These are phyloP conservation scores for Epichloe glyceriae DNA, from an alignment of 2,329 filamentous ascomycete species.

Conservation along the genomic window DNA sequence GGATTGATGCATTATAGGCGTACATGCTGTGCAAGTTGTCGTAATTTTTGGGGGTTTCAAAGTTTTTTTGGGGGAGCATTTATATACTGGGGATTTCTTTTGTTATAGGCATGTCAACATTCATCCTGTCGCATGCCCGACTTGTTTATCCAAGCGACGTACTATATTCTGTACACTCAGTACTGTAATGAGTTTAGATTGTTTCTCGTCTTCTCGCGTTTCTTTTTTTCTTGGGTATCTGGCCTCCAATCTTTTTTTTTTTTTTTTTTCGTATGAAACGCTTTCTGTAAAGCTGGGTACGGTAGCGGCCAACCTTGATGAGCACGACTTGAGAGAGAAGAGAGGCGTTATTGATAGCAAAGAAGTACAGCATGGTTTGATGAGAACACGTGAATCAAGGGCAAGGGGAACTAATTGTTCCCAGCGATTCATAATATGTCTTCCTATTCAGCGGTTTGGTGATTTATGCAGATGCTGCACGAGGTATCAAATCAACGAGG, in stretches of 20 bases:
- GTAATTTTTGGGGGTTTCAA: neutral
- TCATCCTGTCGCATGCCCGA: neutral
- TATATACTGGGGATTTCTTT: too few relatives aligned
- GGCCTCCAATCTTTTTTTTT: too few relatives aligned
- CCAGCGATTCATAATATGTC: too few relatives aligned
- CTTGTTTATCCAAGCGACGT: neutral
- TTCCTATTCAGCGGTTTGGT: too few relatives aligned
- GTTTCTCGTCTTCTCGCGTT: neutral
- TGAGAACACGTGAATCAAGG: too few relatives aligned
- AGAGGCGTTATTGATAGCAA: too few relatives aligned
- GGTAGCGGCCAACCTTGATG: neutral
- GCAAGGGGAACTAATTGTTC: too few relatives aligned
- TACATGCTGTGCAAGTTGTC: neutral
- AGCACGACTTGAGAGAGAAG: neutral
- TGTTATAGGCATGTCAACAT: neutral
- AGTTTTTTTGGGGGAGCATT: neutral
- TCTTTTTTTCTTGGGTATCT: neutral
- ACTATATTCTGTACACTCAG: neutral
- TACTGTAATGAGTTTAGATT: too few relatives aligned
- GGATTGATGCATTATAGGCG: slow-evolving; percentile 1
- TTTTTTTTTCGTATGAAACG: neutral
- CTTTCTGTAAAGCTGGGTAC: neutral
- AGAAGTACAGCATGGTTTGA: neutral
- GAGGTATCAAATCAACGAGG: too few relatives aligned
- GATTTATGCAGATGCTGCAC: too few relatives aligned